Percentiles rank a stretch among this genome's conserved stretches.
These are phyloP conservation scores for Neurospora sp. DNA, from an alignment of 495 filamentous ascomycete genomes.

Conservation along the genomic window DNA sequence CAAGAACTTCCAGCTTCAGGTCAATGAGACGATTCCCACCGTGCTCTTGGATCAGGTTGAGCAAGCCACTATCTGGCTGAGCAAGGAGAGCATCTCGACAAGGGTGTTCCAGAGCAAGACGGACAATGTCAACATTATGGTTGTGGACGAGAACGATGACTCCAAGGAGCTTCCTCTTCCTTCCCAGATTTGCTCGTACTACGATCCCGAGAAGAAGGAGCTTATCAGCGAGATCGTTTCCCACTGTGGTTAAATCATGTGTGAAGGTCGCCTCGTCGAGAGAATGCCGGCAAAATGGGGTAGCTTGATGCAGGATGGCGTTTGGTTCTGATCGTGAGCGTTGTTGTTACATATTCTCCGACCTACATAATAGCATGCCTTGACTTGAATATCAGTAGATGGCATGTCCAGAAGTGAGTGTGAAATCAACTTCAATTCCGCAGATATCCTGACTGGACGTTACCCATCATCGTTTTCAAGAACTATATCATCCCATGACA, in stretches of 20 bases:
- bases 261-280: neutral
- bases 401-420: neutral
- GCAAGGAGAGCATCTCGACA: conserved; percentile 61
- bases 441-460: neutral
- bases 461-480: neutral
- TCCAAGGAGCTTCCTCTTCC: conserved; percentile 78
- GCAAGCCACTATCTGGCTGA: conserved; percentile 75
- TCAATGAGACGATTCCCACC: conserved; percentile 73
- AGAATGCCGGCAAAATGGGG: neutral
- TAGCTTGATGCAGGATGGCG: neutral
- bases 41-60: conserved; percentile 89
- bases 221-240: conserved; percentile 83
- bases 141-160: conserved; percentile 63
- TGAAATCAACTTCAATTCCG: neutral
- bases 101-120: conserved; percentile 86
- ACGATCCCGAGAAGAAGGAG: conserved; percentile 55
- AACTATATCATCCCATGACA: neutral
- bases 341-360: neutral
- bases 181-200: conserved; percentile 77
- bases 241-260: conserved; percentile 53
- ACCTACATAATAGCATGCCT: neutral
- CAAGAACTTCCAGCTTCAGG: conserved; percentile 82
- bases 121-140: conserved; percentile 71
- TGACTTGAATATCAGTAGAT: neutral
- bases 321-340: neutral